Evolutionary conservation across 805 yeast genomes (phyloP), one percentile per base, ranked within the genome.

Genomic region (Cyberlindnera japonica): DNA sequence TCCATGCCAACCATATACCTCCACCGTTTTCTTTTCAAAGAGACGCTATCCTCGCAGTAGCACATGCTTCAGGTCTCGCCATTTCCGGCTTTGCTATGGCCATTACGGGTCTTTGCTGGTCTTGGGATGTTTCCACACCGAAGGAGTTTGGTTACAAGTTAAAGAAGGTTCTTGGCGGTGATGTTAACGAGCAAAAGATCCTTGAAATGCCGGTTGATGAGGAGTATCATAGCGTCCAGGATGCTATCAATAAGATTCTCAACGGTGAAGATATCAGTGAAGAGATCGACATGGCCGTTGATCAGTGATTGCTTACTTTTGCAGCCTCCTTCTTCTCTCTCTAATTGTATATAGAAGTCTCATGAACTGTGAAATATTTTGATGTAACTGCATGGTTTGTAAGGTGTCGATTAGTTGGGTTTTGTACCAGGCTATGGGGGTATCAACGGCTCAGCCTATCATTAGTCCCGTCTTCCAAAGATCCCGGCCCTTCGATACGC

Each of bases 11-110:
- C 62, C 91, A 88, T 54, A 74, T 77, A 42, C 95, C 95, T 2
- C 96, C 96, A 5, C 70, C 79, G n/a, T 83, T 81, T 55, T 81
- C 84, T 22, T 80, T 85, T 57, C 79, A 85, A 46, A 75, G 78
- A 40, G 96, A 89, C 59, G 96, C 96, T 2, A 76, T 87, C 24
- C 78, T 80, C 29, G 96, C 96, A 0, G 87, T 90, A 3, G 77
- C 82, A 0, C 81, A 85, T 29, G 95, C 96, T 2, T 77, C 95
- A 0, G 63, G 83, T 34, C 64, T 90, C 14, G 85, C 96, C 3
- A 72, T 80, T 0, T 74, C 88, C 1, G 76, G 87, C 0, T 74
- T 83, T 51, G 74, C 86, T 2, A 85, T 86, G 87, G 62, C 77
- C 5, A 67, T 80, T 2, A 75, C 85, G 28, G 95, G 95, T 2